Base-by-base conservation (phyloP, 2,329 filamentous ascomycete species). In the Cryphonectria japonica region DNA sequence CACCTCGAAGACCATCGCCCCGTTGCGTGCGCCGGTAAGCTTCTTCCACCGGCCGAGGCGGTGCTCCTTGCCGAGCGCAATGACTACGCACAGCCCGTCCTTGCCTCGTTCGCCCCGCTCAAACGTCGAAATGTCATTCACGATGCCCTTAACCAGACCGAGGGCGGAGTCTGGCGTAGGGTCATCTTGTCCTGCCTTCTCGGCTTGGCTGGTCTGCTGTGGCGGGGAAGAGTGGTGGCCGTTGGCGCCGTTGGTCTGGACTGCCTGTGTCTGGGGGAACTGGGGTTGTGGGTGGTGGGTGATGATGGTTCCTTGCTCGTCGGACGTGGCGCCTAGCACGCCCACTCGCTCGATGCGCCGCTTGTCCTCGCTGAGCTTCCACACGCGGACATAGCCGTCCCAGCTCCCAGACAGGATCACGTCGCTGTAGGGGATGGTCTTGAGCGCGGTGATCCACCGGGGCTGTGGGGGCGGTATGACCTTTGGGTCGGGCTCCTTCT, bases 321-420 rank as follows among this genome's bases (percentile, higher is more conserved):
- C 66, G 16, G 69, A 68, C 0, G 74, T 76, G 26, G 77, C 80
- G 16, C 89, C 91, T 41, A 96, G 83, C 1, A 89, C 85, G 1
- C 94, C 94, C 9, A 94, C 81, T 0, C 88, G 82, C 77, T 96
- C 91, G 61, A 99, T 87, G 74, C 86, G 90, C 79, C 89, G 89
- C 82, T 95, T 96, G 79, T 98, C 95, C 59, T 93, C 89, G 68
- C 90, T 92, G 29, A 99, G 86, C 72, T 87, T 90, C 96, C 96
- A 99, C 6, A 91, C 91, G 66, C 95, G 87, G 71, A 99, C 86
- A 80, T 89, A 90, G 2, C 96, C 96, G 78, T 97, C 96, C 95
- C 95, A 99, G 81, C 94, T 97, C 43, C 95, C 96, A 75, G 91
- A 97, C 66, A 99, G 85, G 70, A 99, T 89, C 66, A 97, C 84